These are phyloP conservation scores for Arthroderma sp. DNA, from an alignment of 2,329 filamentous ascomycete genomes.

Conservation along the genomic window DNA sequence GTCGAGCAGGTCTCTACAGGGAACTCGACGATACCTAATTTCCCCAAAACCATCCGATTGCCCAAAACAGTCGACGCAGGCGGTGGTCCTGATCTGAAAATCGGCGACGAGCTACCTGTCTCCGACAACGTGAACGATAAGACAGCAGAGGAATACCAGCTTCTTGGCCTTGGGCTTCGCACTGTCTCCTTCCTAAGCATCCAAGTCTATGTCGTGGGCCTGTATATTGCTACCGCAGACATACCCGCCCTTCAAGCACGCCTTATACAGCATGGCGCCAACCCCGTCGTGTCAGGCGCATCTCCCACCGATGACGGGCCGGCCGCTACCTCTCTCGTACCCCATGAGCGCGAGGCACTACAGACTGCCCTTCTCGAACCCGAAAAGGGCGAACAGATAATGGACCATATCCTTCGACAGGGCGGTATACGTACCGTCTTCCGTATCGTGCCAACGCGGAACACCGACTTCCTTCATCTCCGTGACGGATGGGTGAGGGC, in stretches of 20 bases:
- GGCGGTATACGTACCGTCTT: conserved; percentile 63
- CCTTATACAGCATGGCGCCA: conserved; percentile 57
- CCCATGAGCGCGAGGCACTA: conserved; percentile 66
- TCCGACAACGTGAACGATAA: conserved; percentile 26
- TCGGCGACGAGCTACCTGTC: conserved; percentile 27
- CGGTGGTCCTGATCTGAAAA: conserved; percentile 22
- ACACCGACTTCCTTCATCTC: conserved; percentile 88
- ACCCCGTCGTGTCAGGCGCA: conserved; percentile 20
- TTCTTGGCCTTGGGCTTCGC: conserved; percentile 76
- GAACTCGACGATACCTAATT: conserved; percentile 64
- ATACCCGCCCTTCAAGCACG: conserved; percentile 67
- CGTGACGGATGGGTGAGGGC: conserved; percentile 83
- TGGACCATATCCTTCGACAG: conserved; percentile 57
- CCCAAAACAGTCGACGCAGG: conserved; percentile 33
- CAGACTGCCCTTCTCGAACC: conserved; percentile 58
- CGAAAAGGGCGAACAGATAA: conserved; percentile 56
- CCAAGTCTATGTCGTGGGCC: conserved; percentile 86
- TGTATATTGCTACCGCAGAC: conserved; percentile 78
- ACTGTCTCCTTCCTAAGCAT: conserved; percentile 82
- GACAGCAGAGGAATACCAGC: conserved; percentile 60
- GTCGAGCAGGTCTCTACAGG: conserved; percentile 69
- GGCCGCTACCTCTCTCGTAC: conserved; percentile 68
- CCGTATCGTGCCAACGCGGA: conserved; percentile 76
- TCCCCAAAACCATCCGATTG: conserved; percentile 60
- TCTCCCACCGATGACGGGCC: conserved; percentile 41